Base-by-base conservation (phyloP, 164 flowering plant genomes). In the Paratinospora sagittata region DNA sequence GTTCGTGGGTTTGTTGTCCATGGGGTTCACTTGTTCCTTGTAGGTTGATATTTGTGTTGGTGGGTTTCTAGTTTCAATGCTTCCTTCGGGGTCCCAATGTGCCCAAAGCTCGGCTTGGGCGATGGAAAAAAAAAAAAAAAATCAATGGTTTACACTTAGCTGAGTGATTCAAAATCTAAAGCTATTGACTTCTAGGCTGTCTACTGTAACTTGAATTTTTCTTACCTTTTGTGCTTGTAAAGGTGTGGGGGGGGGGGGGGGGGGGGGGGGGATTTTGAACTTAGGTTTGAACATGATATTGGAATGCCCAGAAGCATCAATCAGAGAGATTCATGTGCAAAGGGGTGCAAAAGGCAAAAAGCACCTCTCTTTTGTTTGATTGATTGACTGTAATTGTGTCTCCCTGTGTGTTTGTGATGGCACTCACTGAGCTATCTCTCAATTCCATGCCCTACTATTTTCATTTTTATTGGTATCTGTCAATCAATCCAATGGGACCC, bases 291-390 rank as follows among this genome's bases (percentile, higher is more conserved):
- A 55, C 61, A 55, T 55, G 26, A 55, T 7, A 19, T 55, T 55
- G 61, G 23, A 55, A 55, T 19, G 61, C 61, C 24, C 24, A 55
- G 61, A 55, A 55, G 6, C 24, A 8, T 55, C 24, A n/a, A 16
- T 55, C 61, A 55, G 3, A 19, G 23, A 55, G 24, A 6, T 21
- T 55, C 61, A 19, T 55, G 8, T 21, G 61, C 61, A n/a, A n/a
- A n/a, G n/a, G n/a, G n/a, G n/a, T n/a, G n/a, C 1, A 55, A n/a
- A 55, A 55, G 61, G 61, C 61, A 55, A 55, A 55, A 55, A 55
- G 61, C 24, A 19, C 61, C 24, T 55, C 61, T n/a, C 61, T 55
- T 55, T 55, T 55, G 24, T 47, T 55, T 55, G 61, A 55, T 55
- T 55, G 61, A 55, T 55, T 55, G 61, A 55, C 47, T 9, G 47